phyloP scores from a whole-genome alignment of 208 protist genomes.

The Acanthamoeba divionensis region DNA sequence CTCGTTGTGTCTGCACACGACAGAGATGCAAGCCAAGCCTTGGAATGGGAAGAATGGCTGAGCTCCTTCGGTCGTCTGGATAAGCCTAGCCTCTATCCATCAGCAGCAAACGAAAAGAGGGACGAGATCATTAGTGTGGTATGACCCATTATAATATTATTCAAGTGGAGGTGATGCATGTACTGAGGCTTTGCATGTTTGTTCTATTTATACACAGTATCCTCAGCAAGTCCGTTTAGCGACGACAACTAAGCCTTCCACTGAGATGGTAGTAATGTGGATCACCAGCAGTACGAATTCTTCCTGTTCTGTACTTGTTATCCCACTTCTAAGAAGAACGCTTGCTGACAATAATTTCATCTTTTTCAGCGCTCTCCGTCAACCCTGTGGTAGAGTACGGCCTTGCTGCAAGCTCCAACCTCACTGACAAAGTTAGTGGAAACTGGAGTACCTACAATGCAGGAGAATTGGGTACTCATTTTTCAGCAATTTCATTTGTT shows the following conservation, averaged over 20 bases:
- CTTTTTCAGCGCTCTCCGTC: neutral
- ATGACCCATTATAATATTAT: too few relatives aligned
- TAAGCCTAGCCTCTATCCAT: neutral
- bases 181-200: too few relatives aligned
- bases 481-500: neutral
- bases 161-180: too few relatives aligned
- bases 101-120: neutral
- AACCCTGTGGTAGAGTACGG: neutral
- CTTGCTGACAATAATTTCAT: neutral
- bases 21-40: neutral
- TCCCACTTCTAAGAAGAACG: too few relatives aligned
- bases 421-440: neutral
- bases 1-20: conserved; percentile 1
- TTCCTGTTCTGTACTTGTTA: too few relatives aligned
- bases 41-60: conserved; percentile 20
- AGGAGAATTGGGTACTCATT: neutral
- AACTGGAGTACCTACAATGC: conserved; percentile 28
- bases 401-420: neutral
- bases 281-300: conserved; percentile 24
- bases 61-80: conserved; percentile 17
- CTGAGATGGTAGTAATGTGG: conserved; percentile 35
- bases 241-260: conserved; percentile 15
- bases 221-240: conserved; percentile 10
- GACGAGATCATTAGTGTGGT: neutral
- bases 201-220: neutral